Conservation (phyloP, 305 asterid genomes). For the Rubia balearica region DNA sequence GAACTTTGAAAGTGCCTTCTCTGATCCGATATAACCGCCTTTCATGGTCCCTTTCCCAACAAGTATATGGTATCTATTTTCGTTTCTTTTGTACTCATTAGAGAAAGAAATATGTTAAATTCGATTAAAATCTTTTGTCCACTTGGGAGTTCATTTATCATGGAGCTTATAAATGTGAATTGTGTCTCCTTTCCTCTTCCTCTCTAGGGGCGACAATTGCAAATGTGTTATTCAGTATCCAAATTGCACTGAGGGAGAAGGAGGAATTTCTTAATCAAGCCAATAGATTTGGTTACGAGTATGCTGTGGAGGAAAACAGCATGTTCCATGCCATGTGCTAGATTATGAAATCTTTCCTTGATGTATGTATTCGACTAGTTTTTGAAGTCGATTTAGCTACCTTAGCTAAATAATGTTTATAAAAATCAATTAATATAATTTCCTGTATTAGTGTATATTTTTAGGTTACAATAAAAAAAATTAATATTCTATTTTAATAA, state of each 20-base stretch:
- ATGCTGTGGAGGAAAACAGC: conserved; percentile 58
- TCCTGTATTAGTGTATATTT: too few species aligned
- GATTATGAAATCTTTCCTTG: too few species aligned
- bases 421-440: too few species aligned
- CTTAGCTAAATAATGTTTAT: too few species aligned
- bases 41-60: too few species aligned
- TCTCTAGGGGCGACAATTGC: conserved; percentile 79
- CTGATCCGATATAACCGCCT: too few species aligned
- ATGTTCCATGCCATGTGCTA: neutral
- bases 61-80: neutral
- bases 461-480: too few species aligned
- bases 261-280: conserved; percentile 58
- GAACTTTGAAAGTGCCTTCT: too few species aligned
- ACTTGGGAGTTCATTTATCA: neutral
- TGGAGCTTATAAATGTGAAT: conserved; percentile 4
- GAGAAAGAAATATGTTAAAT: neutral
- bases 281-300: conserved; percentile 62
- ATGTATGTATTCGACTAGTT: too few species aligned
- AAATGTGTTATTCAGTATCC: conserved; percentile 88
- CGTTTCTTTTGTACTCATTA: neutral
- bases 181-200: neutral
- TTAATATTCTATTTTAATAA: too few species aligned
- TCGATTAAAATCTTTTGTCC: neutral
- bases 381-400: too few species aligned
- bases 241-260: conserved; percentile 56